Evolutionary conservation across 2,329 filamentous ascomycete genomes (phyloP).

Genomic region (Curvularia spicifera): DNA sequence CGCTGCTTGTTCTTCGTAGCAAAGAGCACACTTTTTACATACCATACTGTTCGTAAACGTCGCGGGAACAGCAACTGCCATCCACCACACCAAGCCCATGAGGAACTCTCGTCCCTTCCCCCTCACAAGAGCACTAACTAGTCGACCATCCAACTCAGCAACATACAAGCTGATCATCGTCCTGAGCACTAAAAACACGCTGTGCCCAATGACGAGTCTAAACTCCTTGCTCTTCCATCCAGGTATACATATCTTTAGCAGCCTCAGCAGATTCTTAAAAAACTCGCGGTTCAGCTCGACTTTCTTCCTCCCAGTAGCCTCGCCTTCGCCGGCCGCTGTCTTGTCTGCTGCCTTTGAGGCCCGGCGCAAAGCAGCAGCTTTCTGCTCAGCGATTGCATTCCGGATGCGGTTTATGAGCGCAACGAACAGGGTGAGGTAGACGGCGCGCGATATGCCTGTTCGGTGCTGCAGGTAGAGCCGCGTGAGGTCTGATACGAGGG

Average conservation of each 20-base stretch:
- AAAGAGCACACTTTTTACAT: slow-evolving; percentile 39
- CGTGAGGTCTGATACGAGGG: slow-evolving; percentile 48
- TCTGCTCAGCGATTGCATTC: slow-evolving; percentile 90
- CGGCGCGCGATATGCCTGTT: slow-evolving; percentile 51
- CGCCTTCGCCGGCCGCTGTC: slow-evolving; percentile 53
- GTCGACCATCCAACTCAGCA: slow-evolving; percentile 89
- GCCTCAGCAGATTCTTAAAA: slow-evolving; percentile 74
- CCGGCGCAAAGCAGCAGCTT: slow-evolving; percentile 75
- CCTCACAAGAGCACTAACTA: slow-evolving; percentile 90
- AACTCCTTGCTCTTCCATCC: slow-evolving; percentile 90
- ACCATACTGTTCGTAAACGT: slow-evolving; percentile 99
- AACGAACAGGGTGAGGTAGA: slow-evolving; percentile 52
- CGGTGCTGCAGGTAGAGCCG: slow-evolving; percentile 49
- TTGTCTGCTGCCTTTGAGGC: slow-evolving; percentile 36
- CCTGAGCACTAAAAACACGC: slow-evolving; percentile 86
- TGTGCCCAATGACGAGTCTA: slow-evolving; percentile 85
- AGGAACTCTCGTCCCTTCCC: slow-evolving; percentile 91
- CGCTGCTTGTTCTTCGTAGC: not conserved
- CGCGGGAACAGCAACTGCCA: slow-evolving; percentile 92
- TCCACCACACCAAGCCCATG: slow-evolving; percentile 93
- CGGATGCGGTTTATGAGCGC: slow-evolving; percentile 75
- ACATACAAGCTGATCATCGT: slow-evolving; percentile 96
- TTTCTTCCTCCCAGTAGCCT: slow-evolving; percentile 66
- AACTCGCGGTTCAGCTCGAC: slow-evolving; percentile 93
- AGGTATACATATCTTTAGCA: slow-evolving; percentile 87